Evolutionary conservation across 371 early-diverging fungal species (phyloP), one percentile per base, ranked within the genome.

Genomic region (Rhizopus microsporus): DNA sequence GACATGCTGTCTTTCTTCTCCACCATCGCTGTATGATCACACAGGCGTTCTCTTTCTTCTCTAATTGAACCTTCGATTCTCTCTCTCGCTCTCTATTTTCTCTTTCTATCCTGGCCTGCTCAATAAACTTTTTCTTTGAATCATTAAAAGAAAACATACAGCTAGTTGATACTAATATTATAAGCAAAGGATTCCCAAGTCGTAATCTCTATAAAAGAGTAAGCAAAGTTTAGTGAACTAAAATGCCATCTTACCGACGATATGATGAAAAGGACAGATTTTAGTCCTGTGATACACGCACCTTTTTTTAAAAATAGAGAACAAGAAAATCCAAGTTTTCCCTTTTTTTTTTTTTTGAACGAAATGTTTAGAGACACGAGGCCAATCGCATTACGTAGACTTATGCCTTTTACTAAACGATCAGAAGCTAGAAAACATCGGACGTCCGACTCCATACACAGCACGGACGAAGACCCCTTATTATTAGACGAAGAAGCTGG

Each of bases 391-490:
- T 62, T 78, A 17, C 66, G 74, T 37, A 75, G 69, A 57, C 54
- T 78, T 37, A 67, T 72, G 61, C 72, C 72, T 13, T 78, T 75
- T 51, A 63, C 73, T 16, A 68, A 60, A 53, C 62, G 65, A 33
- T 31, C 48, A 32, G 66, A 60, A 37, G 59, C 54, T 48, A 65
- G 65, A 61, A 77, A 72, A 44, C 64, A 63, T 44, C 54, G 76
- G 29, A 72, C 68, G 5, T 74, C 74, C 3, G 78, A 78, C 45
- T 69, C 73, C 5, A 71, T 72, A 56, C 69, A 73, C 30, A 58
- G 60, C 32, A 69, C 65, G 49, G 79, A 78, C 65, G 79, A 78
- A 49, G 74, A 74, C 51, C 79, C 75, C 4, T 59, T 77, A 49
- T 65, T 78, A 40, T 29, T 46, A 29, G 76, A 78, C 56, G 72